phyloP scores from a whole-genome alignment of 176 grass and related monocot species.

The Elaeis guineensis region DNA sequence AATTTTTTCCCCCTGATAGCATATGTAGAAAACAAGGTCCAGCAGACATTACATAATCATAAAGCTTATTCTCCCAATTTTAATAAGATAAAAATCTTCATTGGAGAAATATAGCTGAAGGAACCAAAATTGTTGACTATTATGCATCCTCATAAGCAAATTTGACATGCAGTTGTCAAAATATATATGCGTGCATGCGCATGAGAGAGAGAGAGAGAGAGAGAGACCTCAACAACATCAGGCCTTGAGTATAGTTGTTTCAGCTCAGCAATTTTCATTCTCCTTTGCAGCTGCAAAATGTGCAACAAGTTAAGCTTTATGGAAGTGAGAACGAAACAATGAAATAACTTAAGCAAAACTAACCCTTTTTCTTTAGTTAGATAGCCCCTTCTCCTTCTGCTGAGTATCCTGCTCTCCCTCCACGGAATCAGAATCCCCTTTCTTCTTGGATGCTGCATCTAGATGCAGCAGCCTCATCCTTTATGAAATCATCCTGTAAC shows the following conservation, averaged over 20 bases:
- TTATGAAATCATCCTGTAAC: slow-evolving; percentile 42
- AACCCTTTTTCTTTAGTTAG: slow-evolving; percentile 92
- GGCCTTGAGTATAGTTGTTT: slow-evolving; percentile 82
- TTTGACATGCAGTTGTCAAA: too few relatives aligned
- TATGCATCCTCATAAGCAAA: too few relatives aligned
- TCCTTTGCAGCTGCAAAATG: slow-evolving; percentile 43
- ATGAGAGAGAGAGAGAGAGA: too few relatives aligned
- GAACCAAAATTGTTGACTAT: too few relatives aligned
- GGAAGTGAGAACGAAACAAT: neutral
- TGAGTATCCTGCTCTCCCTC: slow-evolving; percentile 58
- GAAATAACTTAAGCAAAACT: neutral
- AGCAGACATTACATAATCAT: too few relatives aligned
- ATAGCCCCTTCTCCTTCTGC: slow-evolving; percentile 74
- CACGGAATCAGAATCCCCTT: slow-evolving; percentile 40
- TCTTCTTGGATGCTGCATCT: slow-evolving; percentile 40
- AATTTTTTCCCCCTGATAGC: too few relatives aligned
- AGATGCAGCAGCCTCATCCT: slow-evolving; percentile 45
- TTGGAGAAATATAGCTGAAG: too few relatives aligned
- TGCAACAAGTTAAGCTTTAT: neutral
- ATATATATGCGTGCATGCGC: too few relatives aligned
- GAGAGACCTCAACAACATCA: slow-evolving; percentile 73
- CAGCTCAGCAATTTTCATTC: slow-evolving; percentile 92
- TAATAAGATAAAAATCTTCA: too few relatives aligned
- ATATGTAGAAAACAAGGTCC: too few relatives aligned
- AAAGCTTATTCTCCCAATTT: too few relatives aligned